Base-by-base conservation (phyloP, 306 rosid genomes). In the Rosa chinensis region DNA sequence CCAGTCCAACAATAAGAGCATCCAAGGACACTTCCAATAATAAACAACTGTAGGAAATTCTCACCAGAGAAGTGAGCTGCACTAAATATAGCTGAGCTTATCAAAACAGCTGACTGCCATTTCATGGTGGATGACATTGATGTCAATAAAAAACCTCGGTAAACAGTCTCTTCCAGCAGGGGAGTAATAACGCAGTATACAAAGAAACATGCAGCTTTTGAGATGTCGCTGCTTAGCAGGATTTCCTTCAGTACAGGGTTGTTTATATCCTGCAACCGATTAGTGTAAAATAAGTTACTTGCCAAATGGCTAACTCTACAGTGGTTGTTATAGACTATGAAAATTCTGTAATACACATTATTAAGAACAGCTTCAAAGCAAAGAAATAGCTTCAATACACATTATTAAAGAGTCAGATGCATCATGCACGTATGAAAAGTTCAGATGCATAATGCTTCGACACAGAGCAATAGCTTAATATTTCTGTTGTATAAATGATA, bases 21-120 rank as follows among this genome's bases (percentile, higher is more conserved):
- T 73, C 97, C 98, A 77, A 94, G 92, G 50, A 88, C 87, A 78
- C 84, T 88, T 9, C 98, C 97, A 75, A 94, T 79, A 82, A 89
- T 74, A 91, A 90, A 88, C 78, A 94, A 68, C 71, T 92, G 97
- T 8, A 92, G 47, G 76, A 81, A 90, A 82, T 82, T 88, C 81
- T 85, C 97, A 45, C 72, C 90, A 28, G 98, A 94, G 56, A 92
- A 89, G 87, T 92, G 97, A 77, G 85, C 84, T 76, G 91, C 89
- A 79, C 96, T 88, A 84, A 94, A 94, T 77, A 88, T 78, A 55
- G 75, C 79, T 3, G 97, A 90, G 81, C 97, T 94, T 75, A 87
- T 47, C 45, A 82, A 66, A 82, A 90, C 83, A 58, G 97, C 96
- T 69, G 90, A 81, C 74, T 78, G 93, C 94, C 97, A 94, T 79